Base-by-base conservation (phyloP, 805 yeast genomes). In the Zygotorulaspora florentina region DNA sequence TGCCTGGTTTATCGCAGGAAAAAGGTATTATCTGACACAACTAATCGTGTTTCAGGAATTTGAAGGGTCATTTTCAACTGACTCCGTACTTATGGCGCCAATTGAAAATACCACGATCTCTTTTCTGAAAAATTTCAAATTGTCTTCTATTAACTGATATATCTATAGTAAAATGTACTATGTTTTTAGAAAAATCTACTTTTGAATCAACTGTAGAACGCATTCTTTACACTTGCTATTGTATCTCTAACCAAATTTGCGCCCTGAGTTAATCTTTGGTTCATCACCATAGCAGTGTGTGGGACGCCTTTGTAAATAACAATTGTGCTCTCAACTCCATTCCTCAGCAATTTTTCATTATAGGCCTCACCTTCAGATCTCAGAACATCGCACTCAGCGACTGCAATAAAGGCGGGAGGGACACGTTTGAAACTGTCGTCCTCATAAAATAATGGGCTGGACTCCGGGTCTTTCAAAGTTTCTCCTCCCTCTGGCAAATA, bases 211-310 rank as follows among this genome's bases (percentile, higher is more conserved):
- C n/a, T n/a, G 25, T 20, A 45, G 40, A 69, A 67, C 8, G 71
- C 69, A 9, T 52, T 46, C 39, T 45, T 58, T 18, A 69, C 40
- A 15, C 71, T 70, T 16, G 42, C 35, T 10, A 66, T 62, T 23
- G 66, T 56, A 44, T 69, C 70, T 13, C 51, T 49, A 11, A 68
- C 64, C 45, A 68, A 51, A 17, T 64, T 61, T 36, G 52, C 59
- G 4, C 74, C 74, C 39, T 65, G 65, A 5, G 56, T 56, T 39
- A 71, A 55, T 9, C 63, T 62, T 11, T 57, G 71, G 49, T 71
- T 72, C 77, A 74, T 73, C 23, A 69, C 76, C 75, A 74, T 71
- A 3, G 68, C 73, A n/a, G 76, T 67, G 56, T 74, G 79, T 5
- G 77, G 77, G 38, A 70, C 65, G 5, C 77, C 76, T 39, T 58